Evolutionary conservation across 768 basidiomycete species (phyloP).

Genomic region (Antrodiella citrinella): DNA sequence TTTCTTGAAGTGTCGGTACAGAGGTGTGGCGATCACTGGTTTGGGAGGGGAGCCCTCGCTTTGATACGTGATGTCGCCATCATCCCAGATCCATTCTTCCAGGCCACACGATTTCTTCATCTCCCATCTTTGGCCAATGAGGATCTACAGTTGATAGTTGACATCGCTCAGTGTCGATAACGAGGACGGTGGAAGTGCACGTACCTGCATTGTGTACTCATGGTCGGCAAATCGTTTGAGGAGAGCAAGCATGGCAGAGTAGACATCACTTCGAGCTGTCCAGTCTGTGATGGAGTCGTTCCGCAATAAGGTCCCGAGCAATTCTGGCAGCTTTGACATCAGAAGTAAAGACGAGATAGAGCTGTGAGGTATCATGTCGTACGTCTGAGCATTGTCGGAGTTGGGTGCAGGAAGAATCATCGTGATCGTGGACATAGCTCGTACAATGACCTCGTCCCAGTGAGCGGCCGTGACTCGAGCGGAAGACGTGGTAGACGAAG

Average conservation of each 20-base stretch:
- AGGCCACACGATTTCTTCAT: constrained; percentile 32
- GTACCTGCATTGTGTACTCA: constrained; percentile 35
- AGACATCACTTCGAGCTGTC: constrained; percentile 37
- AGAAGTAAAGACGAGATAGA: constrained; percentile 34
- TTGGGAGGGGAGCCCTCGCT: constrained; percentile 17
- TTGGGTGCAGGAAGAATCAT: constrained; percentile 40
- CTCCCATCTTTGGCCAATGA: constrained; percentile 34
- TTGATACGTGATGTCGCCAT: constrained; percentile 37
- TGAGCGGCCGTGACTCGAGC: constrained; percentile 17
- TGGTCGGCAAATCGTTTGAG: constrained; percentile 42
- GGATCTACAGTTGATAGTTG: constrained; percentile 15
- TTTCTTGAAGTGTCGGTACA: constrained; percentile 46
- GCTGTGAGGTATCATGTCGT: constrained; percentile 43
- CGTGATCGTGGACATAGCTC: constrained; percentile 31
- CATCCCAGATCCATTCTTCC: constrained; percentile 40
- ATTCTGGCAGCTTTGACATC: constrained; percentile 38
- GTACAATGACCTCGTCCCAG: constrained; percentile 34
- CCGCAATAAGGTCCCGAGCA: constrained; percentile 38
- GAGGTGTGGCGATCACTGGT: constrained; percentile 29
- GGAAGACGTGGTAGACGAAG: not conserved
- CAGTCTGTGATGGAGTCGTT: constrained; percentile 52
- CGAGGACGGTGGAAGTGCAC: too few species aligned
- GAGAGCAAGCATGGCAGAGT: constrained; percentile 40
- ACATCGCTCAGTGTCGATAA: not conserved
- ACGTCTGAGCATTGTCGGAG: constrained; percentile 31